Evolutionary conservation across 2,329 filamentous ascomycete species (phyloP), one percentile per base, ranked within the genome.

Genomic region (Ophiostoma tasmaniense): DNA sequence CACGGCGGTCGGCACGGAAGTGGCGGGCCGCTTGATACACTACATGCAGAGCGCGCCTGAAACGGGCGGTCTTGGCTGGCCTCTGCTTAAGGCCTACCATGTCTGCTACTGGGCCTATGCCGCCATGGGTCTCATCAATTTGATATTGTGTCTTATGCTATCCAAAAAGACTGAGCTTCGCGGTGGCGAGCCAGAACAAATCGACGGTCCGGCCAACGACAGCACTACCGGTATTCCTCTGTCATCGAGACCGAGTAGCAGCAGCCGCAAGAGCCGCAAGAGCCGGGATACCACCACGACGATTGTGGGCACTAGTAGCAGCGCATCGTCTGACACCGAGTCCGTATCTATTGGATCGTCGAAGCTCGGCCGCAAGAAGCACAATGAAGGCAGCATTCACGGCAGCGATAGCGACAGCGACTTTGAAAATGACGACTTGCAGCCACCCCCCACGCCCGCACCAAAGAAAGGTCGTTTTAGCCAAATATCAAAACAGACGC

Each of bases 81-180:
- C 79, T 10, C 74, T 84, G 68, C 74, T 81, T 22, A 78, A 81
- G 66, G 81, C 84, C 0, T 89, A 88, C 70, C 86, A 88, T 72
- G 78, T 80, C 2, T 79, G 85, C 7, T 89, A 87, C 73, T 84
- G 82, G 80, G 74, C 85, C n/a, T 89, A 88, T 70, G 79, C 82
- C 2, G 73, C 79, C 3, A 87, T 86, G 82, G 86, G 86, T 0
- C 37, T 78, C 0, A 73, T 84, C 3, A 87, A 86, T 72, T 78
- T 85, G 30, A 65, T 78, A 1, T 75, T 84, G 22, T 79, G 81
- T 0, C 71, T 81, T 7, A 72, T 81, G 2, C 75, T 89, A 74
- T 85, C 83, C 1, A 73, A 78, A 0, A 80, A 76, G 7, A 87
- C 84, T 66, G 86, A 89, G 74, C 74, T 84, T n/a, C 74, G 17